phyloP scores from a whole-genome alignment of 345 rosid genomes.

The Dipteronia sinensis region DNA sequence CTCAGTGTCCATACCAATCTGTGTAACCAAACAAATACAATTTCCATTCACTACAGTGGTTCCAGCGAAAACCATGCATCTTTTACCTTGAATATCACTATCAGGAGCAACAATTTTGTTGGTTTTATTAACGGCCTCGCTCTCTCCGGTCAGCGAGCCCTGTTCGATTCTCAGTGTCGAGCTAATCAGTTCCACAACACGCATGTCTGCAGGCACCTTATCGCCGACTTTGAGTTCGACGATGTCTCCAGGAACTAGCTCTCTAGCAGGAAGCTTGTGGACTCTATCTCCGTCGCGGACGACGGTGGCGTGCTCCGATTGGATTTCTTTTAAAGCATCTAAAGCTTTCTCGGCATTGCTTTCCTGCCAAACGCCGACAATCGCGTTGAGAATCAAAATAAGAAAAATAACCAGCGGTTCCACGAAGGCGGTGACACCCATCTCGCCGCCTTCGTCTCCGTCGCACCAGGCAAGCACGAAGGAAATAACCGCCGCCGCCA shows the following conservation, averaged over 20 bases:
- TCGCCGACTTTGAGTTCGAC: conserved; percentile 73
- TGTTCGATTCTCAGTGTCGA: conserved; percentile 66
- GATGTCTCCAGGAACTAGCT: conserved; percentile 67
- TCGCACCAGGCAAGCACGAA: conserved; percentile 67
- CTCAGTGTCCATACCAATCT: conserved; percentile 68
- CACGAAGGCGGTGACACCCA: conserved; percentile 68
- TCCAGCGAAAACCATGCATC: conserved; percentile 66
- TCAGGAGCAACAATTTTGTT: conserved; percentile 38
- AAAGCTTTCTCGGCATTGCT: conserved; percentile 73
- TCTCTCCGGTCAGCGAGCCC: conserved; percentile 75
- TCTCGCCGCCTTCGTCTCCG: conserved; percentile 58
- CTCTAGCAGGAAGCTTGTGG: conserved; percentile 45
- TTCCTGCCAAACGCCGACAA: conserved; percentile 77
- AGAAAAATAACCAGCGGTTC: conserved; percentile 75
- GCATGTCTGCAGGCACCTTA: conserved; percentile 76
- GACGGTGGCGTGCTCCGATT: conserved; percentile 64
- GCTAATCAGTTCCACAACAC: conserved; percentile 55
- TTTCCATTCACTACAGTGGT: conserved; percentile 70
- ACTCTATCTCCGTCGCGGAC: conserved; percentile 50
- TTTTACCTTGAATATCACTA: conserved; percentile 67
- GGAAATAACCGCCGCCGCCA: conserved; percentile 59
- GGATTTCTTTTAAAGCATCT: conserved; percentile 71
- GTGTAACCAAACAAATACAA: conserved; percentile 61
- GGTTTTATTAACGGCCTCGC: conserved; percentile 66
- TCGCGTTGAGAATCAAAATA: conserved; percentile 63